Percentiles rank a stretch among this genome's conserved stretches.
phyloP scores from a whole-genome alignment of 2,329 filamentous ascomycete species.

The Penicillium paneum region DNA sequence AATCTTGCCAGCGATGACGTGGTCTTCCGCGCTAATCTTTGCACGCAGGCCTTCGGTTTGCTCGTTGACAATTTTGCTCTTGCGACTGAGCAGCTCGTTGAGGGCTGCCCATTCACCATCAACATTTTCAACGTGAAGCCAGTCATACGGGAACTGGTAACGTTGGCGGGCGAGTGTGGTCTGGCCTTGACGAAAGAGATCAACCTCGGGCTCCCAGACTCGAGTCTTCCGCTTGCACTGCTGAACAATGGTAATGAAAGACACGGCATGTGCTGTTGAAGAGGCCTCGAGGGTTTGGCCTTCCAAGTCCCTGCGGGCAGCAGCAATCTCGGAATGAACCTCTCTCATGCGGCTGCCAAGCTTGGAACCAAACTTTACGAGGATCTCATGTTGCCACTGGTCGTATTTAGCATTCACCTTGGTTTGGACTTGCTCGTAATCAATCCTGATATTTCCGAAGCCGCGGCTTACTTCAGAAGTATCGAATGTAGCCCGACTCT shows the following conservation, averaged over 20 bases:
- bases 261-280: constrained; percentile 93
- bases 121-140: constrained; percentile 94
- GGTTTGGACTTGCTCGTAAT: constrained; percentile 97
- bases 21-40: constrained; percentile 92
- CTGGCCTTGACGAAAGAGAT: constrained; percentile 92
- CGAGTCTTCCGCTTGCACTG: constrained; percentile 92
- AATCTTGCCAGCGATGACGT: constrained; percentile 84
- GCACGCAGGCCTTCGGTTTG: constrained; percentile 92
- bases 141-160: constrained; percentile 89
- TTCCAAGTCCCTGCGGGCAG: constrained; percentile 85
- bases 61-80: constrained; percentile 92
- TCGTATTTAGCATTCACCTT: constrained; percentile 99
- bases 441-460: constrained; percentile 91
- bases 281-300: constrained; percentile 87
- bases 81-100: constrained; percentile 85
- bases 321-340: constrained; percentile 86
- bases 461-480: constrained; percentile 89
- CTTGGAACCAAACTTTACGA: constrained; percentile 86
- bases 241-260: constrained; percentile 97
- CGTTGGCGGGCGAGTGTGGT: constrained; percentile 86
- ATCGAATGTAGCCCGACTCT: constrained; percentile 93
- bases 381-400: constrained; percentile 97
- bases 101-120: constrained; percentile 93
- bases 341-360: constrained; percentile 89
- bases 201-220: constrained; percentile 91